Evolutionary conservation across 2,329 filamentous ascomycete species (phyloP).

Genomic region (Penicillium concentricum): DNA sequence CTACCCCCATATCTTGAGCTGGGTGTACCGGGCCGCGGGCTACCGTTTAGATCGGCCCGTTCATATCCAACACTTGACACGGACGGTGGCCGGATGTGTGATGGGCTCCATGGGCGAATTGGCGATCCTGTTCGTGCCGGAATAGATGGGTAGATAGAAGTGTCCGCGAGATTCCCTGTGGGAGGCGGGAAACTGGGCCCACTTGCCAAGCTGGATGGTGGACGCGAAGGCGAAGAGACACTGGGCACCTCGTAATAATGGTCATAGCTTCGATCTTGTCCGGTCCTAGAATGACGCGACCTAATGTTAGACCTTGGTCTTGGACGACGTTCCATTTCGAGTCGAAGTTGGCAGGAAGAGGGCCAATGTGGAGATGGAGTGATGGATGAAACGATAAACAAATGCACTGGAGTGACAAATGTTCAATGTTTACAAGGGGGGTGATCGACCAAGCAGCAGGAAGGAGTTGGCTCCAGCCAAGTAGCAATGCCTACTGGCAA

Average conservation of each 20-base stretch:
- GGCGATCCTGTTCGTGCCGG: conserved; percentile 41
- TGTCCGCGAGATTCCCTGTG: conserved; percentile 33
- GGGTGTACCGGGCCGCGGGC: conserved; percentile 83
- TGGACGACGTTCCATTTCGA: conserved; percentile 17
- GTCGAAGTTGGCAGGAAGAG: neutral
- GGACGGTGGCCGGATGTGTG: conserved; percentile 65
- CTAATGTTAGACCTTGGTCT: conserved; percentile 25
- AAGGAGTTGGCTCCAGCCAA: neutral
- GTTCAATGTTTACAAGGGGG: conserved; percentile 10
- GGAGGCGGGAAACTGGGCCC: conserved; percentile 44
- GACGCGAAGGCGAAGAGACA: conserved; percentile 37
- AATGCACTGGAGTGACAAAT: conserved; percentile 4
- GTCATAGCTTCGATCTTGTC: conserved; percentile 17
- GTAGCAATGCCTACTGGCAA: conserved; percentile 2
- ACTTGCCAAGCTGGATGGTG: conserved; percentile 44
- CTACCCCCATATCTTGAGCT: conserved; percentile 86
- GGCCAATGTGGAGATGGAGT: neutral
- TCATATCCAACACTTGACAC: conserved; percentile 71
- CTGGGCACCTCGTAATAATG: conserved; percentile 30
- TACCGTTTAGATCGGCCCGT: conserved; percentile 83
- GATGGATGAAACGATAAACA: neutral
- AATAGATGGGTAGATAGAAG: conserved; percentile 38
- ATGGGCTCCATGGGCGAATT: conserved; percentile 58
- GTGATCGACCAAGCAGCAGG: neutral
- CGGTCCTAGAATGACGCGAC: conserved; percentile 16